Evolutionary conservation across 2,329 filamentous ascomycete species (phyloP), one percentile per base, ranked within the genome.

Genomic region (Ophiocordyceps camponoti-leonardi): DNA sequence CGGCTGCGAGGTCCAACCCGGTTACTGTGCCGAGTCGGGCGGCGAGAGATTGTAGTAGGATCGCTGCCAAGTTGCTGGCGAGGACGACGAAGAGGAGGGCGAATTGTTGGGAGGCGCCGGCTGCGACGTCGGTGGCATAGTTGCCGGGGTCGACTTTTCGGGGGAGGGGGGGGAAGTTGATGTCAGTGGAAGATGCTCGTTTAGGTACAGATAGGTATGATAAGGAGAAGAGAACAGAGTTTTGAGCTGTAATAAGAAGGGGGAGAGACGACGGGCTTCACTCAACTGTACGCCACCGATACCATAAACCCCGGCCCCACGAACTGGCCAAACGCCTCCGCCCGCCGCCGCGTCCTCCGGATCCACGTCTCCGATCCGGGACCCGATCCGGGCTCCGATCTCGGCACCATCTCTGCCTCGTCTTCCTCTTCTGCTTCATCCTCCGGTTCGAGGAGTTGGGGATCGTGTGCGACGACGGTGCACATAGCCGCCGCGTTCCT

Each of bases 1-100:
- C 77, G 49, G 81, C 71, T 1, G 80, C 77, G 14, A 84, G 66
- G 53, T 83, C 79, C 44, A 82, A 61, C 2, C 80, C 80, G 1
- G 75, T 82, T 50, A 84, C 77, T 14, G 77, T 80, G 30, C 80
- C 80, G 6, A 84, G 68, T 57, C 82, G 82, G 59, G 82, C 77
- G 53, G 75, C 75, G 2, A 85, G 68, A 19, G 71, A 75, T 58
- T 85, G 81, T 19, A 84, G 66, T 51, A 83, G 75, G 45, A 85
- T 82, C 52, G 81, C 81, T 54, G 84, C 80, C 44, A 83, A 53
- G 56, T 85, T 85, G 59, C 76, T 77, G 53, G 83, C 65, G 11
- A 85, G 65, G 41, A 84, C 72, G 51, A 84, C 67, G 62, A 83
- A 84, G 3, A 85, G 69, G 31, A 84, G 67, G 39, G 66, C 69